Conservation (phyloP, 2,329 filamentous ascomycete genomes). For the Scedosporium boydii region DNA sequence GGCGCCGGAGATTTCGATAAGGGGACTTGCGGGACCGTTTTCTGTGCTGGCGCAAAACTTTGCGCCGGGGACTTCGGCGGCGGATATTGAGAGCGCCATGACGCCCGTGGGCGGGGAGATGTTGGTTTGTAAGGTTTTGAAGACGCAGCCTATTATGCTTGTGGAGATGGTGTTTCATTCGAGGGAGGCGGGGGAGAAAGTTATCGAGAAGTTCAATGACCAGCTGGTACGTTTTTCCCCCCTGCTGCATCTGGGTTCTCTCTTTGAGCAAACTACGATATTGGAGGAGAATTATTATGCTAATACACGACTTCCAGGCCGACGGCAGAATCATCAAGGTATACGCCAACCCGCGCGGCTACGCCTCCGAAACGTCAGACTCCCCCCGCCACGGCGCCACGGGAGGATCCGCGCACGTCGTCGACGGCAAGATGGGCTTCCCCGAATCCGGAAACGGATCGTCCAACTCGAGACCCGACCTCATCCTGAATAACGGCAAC, state of each 20-base stretch:
- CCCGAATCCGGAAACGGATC: constrained; percentile 32
- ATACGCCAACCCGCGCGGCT: constrained; percentile 52
- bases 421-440: constrained; percentile 47
- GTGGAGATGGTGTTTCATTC: constrained; percentile 69
- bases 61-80: constrained; percentile 69
- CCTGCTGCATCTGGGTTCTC: no score
- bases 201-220: constrained; percentile 68
- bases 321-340: constrained; percentile 67
- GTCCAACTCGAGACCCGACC: constrained; percentile 15
- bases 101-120: constrained; percentile 63
- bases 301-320: constrained; percentile 36
- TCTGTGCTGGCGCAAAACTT: constrained; percentile 73
- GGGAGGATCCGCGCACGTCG: constrained; percentile 25
- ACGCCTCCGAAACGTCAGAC: constrained; percentile 17
- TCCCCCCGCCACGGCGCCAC: constrained; percentile 12
- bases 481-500: not conserved
- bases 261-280: no score
- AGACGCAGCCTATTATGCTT: constrained; percentile 61
- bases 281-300: not conserved
- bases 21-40: constrained; percentile 63
- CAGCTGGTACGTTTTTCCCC: no score
- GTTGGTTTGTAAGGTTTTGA: constrained; percentile 56
- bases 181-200: constrained; percentile 62
- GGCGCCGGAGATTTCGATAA: constrained; percentile 53
- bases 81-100: constrained; percentile 77